Conservation (phyloP, 108 stramenopile species). For the Skeletonema costatum region DNA sequence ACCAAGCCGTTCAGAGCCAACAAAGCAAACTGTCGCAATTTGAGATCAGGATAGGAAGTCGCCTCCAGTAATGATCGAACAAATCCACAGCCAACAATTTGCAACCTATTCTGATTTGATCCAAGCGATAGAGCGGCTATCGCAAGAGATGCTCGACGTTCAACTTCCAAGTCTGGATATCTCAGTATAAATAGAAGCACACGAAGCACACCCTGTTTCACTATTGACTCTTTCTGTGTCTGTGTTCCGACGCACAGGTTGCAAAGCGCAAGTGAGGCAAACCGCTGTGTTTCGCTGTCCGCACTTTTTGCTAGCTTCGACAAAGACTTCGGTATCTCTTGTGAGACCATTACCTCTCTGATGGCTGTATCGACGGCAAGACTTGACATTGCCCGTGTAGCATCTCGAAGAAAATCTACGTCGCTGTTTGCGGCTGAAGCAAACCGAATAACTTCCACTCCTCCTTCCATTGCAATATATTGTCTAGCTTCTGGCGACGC, state of each 20-base stretch:
- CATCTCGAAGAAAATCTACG: constrained; percentile 73
- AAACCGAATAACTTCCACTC: constrained; percentile 79
- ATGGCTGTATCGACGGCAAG: constrained; percentile 63
- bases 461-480: constrained; percentile 80
- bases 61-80: constrained; percentile 71
- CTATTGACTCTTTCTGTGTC: constrained; percentile 27
- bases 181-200: constrained; percentile 73
- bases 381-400: constrained; percentile 68
- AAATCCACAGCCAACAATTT: constrained; percentile 67
- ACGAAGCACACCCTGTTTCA: constrained; percentile 70
- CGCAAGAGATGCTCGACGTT: constrained; percentile 79
- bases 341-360: constrained; percentile 51
- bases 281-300: constrained; percentile 80
- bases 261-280: constrained; percentile 77
- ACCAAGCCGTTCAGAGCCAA: constrained; percentile 72
- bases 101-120: constrained; percentile 58
- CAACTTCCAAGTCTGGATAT: constrained; percentile 84
- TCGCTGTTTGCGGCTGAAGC: constrained; percentile 69
- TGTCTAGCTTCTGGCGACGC: constrained; percentile 71
- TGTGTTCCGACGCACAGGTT: constrained; percentile 58
- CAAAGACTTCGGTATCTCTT: constrained; percentile 57
- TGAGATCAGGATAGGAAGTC: constrained; percentile 67
- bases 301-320: constrained; percentile 78
- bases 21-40: constrained; percentile 66
- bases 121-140: constrained; percentile 80